These are phyloP conservation scores for Populus trichocarpa DNA, from an alignment of 441 rosid species.

Conservation along the genomic window DNA sequence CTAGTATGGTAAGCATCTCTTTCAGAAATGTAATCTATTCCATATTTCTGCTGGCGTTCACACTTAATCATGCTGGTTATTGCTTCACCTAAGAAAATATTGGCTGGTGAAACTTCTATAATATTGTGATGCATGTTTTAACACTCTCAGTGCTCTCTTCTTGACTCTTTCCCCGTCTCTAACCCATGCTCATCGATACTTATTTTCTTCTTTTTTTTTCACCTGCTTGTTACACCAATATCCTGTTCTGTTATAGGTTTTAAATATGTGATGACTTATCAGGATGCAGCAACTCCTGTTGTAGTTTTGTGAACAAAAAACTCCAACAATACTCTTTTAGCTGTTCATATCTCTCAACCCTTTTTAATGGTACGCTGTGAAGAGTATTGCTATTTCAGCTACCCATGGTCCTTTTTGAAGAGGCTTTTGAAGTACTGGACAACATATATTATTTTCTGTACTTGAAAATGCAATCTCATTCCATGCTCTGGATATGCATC, in stretches of 20 bases:
- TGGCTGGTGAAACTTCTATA: background rate
- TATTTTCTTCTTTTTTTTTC: background rate
- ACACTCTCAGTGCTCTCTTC: background rate
- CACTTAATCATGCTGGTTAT: background rate
- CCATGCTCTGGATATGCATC: background rate
- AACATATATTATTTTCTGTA: too few species aligned
- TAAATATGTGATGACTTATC: background rate
- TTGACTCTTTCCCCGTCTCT: background rate
- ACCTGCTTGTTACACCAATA: background rate
- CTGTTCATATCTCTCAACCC: too few species aligned
- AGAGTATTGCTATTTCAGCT: too few species aligned
- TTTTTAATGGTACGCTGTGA: background rate
- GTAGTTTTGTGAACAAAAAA: background rate
- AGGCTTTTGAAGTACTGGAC: too few species aligned
- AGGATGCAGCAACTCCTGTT: background rate
- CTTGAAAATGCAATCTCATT: background rate
- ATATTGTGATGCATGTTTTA: background rate
- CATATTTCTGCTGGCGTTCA: constrained; percentile 1
- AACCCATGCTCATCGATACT: background rate
- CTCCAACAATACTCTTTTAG: background rate
- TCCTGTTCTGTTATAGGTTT: background rate
- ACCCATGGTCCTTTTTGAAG: too few species aligned
- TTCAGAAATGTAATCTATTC: background rate
- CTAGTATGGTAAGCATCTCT: constrained; percentile 35
- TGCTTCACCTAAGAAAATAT: background rate